Conservation (phyloP, 352 stramenopile genomes). For the Pythium scleroteichum region DNA sequence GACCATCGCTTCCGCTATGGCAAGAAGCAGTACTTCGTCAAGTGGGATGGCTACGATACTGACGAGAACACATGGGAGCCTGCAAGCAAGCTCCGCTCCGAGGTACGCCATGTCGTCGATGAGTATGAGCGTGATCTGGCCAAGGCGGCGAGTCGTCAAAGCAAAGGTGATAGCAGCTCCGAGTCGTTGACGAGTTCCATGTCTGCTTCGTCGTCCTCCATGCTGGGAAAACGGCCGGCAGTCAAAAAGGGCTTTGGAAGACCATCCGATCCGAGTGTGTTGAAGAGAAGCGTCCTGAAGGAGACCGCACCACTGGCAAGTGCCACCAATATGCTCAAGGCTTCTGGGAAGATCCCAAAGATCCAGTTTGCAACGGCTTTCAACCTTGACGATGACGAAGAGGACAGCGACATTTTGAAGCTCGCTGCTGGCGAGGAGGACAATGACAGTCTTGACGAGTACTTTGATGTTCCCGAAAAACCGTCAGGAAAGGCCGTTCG, state of each 20-base stretch:
- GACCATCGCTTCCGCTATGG: conserved; percentile 39
- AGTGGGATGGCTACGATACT: conserved; percentile 67
- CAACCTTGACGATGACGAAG: conserved; percentile 11
- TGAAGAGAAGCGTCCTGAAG: neutral
- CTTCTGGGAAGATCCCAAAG: conserved; percentile 12
- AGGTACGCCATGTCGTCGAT: conserved; percentile 56
- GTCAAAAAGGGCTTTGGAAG: neutral
- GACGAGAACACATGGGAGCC: conserved; percentile 71
- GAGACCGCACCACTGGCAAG: neutral
- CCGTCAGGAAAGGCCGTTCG: neutral
- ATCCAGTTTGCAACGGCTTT: conserved; percentile 8
- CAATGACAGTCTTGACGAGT: conserved; percentile 12
- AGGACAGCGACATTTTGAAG: conserved; percentile 14
- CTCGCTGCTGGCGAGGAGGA: conserved; percentile 20
- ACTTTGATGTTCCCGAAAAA: neutral
- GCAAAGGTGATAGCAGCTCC: too few species aligned
- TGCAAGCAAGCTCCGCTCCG: conserved; percentile 42
- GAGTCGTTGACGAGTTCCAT: too few species aligned
- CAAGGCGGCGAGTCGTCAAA: conserved; percentile 1
- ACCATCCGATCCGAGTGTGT: conserved; percentile 6
- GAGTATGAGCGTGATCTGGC: conserved; percentile 43
- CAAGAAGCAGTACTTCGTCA: conserved; percentile 60
- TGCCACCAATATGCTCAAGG: neutral
- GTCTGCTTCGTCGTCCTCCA: too few species aligned
- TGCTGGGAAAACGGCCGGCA: neutral